Percentiles rank a stretch among this genome's conserved stretches.
phyloP scores from a whole-genome alignment of 1,284 basidiomycete species.

The Ustilago vetiveriae region DNA sequence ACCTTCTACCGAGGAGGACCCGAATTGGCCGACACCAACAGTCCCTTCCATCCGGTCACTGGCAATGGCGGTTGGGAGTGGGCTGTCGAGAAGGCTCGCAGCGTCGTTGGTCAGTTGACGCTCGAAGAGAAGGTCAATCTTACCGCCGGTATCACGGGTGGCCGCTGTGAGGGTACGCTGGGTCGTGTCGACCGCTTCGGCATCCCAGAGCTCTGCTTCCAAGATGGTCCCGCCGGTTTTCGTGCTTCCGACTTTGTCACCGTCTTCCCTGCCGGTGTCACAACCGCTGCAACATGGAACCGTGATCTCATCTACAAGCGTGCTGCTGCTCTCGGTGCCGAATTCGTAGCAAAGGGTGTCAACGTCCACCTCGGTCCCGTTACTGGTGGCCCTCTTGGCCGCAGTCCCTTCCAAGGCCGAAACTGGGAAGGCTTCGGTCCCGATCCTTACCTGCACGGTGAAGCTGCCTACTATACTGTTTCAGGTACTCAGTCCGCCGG shows the following conservation, averaged over 20 bases:
- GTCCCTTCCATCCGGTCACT: slow-evolving; percentile 32
- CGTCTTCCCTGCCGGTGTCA: slow-evolving; percentile 45
- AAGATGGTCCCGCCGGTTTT: slow-evolving; percentile 44
- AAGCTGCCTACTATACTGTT: slow-evolving; percentile 41
- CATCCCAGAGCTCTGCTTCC: slow-evolving; percentile 45
- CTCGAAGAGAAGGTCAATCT: slow-evolving; percentile 50
- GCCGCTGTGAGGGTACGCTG: slow-evolving; percentile 31
- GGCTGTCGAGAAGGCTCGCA: slow-evolving; percentile 30
- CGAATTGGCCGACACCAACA: slow-evolving; percentile 27
- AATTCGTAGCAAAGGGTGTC: slow-evolving; percentile 44
- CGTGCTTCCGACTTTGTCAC: slow-evolving; percentile 45
- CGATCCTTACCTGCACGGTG: slow-evolving; percentile 40
- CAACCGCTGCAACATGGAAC: slow-evolving; percentile 44
- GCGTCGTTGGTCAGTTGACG: slow-evolving; percentile 34
- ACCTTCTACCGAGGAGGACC: slow-evolving; percentile 38
- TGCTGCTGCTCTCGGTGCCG: slow-evolving; percentile 33
- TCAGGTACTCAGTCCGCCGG: slow-evolving; percentile 33
- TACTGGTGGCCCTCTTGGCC: slow-evolving; percentile 58
- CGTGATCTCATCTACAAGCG: slow-evolving; percentile 35
- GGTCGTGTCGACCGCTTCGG: slow-evolving; percentile 41
- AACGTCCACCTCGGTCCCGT: slow-evolving; percentile 58
- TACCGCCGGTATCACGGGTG: slow-evolving; percentile 33
- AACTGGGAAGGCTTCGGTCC: slow-evolving; percentile 47
- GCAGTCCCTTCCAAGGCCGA: slow-evolving; percentile 34
- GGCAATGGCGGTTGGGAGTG: slow-evolving; percentile 44